Conservation (phyloP, 2,329 filamentous ascomycete genomes). For the Didymella pomorum region DNA sequence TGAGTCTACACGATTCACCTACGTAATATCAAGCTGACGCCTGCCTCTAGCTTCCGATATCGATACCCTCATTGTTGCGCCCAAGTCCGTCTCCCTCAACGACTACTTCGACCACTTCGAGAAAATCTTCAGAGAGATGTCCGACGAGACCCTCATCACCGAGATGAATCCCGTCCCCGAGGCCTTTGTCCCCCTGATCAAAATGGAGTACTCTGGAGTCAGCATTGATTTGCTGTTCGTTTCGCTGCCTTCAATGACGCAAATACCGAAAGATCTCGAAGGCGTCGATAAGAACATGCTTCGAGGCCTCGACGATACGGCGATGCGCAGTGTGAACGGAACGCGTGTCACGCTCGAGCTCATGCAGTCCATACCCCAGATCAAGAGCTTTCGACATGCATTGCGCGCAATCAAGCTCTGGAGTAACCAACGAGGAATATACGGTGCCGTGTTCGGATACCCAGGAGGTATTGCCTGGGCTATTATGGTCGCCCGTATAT, state of each 20-base stretch:
- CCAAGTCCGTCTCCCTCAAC: conserved; percentile 84
- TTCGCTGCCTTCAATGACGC: conserved; percentile 52
- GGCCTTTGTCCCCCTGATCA: conserved; percentile 96
- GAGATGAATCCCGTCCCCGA: conserved; percentile 87
- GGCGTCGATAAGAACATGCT: conserved; percentile 85
- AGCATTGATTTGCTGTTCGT: conserved; percentile 87
- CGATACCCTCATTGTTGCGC: conserved; percentile 91
- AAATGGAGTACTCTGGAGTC: conserved; percentile 88
- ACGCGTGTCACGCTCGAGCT: conserved; percentile 96
- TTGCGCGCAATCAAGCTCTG: conserved; percentile 94
- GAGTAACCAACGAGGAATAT: conserved; percentile 91
- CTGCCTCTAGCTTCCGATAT: conserved; percentile 84
- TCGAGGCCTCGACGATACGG: conserved; percentile 83
- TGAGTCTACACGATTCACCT: conserved; percentile 34
- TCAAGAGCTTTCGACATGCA: conserved; percentile 87
- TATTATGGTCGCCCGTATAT: conserved; percentile 94
- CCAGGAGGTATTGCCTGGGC: conserved; percentile 98
- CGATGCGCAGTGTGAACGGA: conserved; percentile 89
- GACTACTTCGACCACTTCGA: conserved; percentile 95
- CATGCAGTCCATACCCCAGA: conserved; percentile 84
- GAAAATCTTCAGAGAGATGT: conserved; percentile 77
- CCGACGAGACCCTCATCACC: conserved; percentile 78
- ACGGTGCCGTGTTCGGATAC: conserved; percentile 95
- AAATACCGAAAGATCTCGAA: conserved; percentile 66
- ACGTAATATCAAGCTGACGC: conserved; percentile 4